Evolutionary conservation across 148 eudicot species (phyloP), one percentile per base, ranked within the genome.

Genomic region (Rhododendron kiyosumense): DNA sequence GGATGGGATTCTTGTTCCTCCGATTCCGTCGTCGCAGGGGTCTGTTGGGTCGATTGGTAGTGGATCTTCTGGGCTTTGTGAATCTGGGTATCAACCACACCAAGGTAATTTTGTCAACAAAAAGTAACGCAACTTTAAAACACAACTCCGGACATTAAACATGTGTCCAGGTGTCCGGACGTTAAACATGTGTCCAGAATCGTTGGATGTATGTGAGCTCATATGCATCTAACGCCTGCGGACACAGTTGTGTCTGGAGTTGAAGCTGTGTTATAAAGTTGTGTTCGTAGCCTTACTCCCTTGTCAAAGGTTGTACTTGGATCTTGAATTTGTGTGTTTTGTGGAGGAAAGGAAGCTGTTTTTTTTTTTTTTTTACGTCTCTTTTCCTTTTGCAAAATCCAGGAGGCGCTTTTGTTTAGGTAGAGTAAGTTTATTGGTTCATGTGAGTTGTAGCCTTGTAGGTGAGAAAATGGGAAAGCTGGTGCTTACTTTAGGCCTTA

Each of bases 1-100:
- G 76, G 49, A 78, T 17, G 61, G 61, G 18, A 13, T 46, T 46
- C 2, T 46, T 46, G 81, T 14, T 71, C 76, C 76, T 11, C 81
- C 57, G 20, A 5, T 30, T n/a, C 48, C 57, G 2, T 85, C 57
- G 18, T 85, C 87, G 1, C 87, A 85, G 43, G 90, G 88, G 20
- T 87, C 90, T 43, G 46, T 81, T 81, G 90, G 86, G 79, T 88
- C 91, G n/a, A 86, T 63, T 30, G 86, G 88, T 36, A 87, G 88
- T 45, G 89, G 88, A 24, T 87, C 91, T 63, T 88, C 91, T 54
- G 88, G 87, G 24, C 63, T 85, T 57, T 84, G 85, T 82, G 90
- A 88, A 46, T 73, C 78, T 77, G 89, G 85, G 54, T 36, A 10
- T 59, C 87, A 65, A 51, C 87, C 81, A 22, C 36, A 51, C 85